Evolutionary conservation across 345 rosid species (phyloP).

Genomic region (Rhizophora apiculata): DNA sequence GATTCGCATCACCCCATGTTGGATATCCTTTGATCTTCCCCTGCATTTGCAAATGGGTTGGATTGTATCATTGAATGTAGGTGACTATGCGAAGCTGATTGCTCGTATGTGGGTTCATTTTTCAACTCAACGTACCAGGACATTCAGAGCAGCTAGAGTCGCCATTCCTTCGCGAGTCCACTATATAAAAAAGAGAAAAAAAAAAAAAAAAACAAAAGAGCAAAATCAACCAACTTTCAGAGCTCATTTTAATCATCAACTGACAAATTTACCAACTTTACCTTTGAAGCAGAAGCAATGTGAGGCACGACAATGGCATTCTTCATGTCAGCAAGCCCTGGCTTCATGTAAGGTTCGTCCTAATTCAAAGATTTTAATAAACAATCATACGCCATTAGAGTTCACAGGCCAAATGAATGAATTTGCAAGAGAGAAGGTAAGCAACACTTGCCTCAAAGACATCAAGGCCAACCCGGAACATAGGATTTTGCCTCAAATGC

Average conservation of each 20-base stretch:
- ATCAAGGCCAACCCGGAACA: conserved; percentile 97
- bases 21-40: conserved; percentile 93
- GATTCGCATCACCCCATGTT: conserved; percentile 71
- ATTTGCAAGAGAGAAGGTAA: not conserved
- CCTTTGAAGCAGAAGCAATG: conserved; percentile 99
- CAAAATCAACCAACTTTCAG: no score
- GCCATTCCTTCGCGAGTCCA: conserved; percentile 99
- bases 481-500: conserved; percentile 82
- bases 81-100: not conserved
- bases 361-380: conserved; percentile 21
- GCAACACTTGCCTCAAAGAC: conserved; percentile 72
- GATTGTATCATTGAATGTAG: not conserved
- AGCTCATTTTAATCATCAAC: not conserved
- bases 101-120: not conserved
- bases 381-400: not conserved
- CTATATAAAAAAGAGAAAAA: conserved; percentile 30
- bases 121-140: conserved; percentile 51
- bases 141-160: conserved; percentile 87
- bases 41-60: conserved; percentile 30
- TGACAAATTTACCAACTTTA: conserved; percentile 12
- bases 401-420: not conserved
- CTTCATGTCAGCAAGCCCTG: conserved; percentile 91
- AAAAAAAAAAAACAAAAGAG: not conserved
- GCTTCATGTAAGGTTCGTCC: conserved; percentile 99
- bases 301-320: conserved; percentile 89